Evolutionary conservation across 257 asterid genomes (phyloP).

Genomic region (Przewalskia tangutica): DNA sequence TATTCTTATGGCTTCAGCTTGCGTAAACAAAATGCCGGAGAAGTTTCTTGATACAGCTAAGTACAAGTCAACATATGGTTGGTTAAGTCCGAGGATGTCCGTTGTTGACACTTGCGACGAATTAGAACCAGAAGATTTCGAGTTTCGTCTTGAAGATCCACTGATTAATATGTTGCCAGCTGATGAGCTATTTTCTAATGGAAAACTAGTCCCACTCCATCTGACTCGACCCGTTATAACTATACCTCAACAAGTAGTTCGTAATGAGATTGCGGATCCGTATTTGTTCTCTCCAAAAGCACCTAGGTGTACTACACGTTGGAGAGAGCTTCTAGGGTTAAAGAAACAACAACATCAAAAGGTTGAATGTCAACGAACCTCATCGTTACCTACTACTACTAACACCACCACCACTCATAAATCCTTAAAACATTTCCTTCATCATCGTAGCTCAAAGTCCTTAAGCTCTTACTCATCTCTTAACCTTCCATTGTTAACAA

Average conservation of each 20-base stretch:
- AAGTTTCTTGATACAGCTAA: constrained; percentile 28
- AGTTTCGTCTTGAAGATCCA: constrained; percentile 85
- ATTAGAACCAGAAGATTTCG: constrained; percentile 79
- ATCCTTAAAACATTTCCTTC: constrained; percentile 46
- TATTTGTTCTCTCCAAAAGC: constrained; percentile 80
- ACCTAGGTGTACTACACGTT: constrained; percentile 78
- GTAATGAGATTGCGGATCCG: constrained; percentile 57
- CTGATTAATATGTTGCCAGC: constrained; percentile 71
- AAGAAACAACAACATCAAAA: constrained; percentile 51
- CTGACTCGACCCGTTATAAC: constrained; percentile 23
- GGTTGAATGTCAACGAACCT: constrained; percentile 38
- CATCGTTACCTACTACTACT: constrained; percentile 2
- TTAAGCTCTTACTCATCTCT: constrained; percentile 32
- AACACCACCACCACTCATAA: constrained; percentile 15
- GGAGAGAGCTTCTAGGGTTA: constrained; percentile 82
- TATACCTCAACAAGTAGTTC: not conserved
- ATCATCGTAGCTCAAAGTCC: constrained; percentile 52
- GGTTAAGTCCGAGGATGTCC: constrained; percentile 42
- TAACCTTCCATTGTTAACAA: constrained; percentile 39
- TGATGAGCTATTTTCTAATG: constrained; percentile 84
- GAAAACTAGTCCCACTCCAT: constrained; percentile 74
- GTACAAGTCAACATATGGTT: constrained; percentile 31
- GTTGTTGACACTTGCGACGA: constrained; percentile 17
- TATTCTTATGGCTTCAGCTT: constrained; percentile 50
- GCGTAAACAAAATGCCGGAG: constrained; percentile 43